Conservation (phyloP, 345 rosid genomes). For the Trapa bicornis region DNA sequence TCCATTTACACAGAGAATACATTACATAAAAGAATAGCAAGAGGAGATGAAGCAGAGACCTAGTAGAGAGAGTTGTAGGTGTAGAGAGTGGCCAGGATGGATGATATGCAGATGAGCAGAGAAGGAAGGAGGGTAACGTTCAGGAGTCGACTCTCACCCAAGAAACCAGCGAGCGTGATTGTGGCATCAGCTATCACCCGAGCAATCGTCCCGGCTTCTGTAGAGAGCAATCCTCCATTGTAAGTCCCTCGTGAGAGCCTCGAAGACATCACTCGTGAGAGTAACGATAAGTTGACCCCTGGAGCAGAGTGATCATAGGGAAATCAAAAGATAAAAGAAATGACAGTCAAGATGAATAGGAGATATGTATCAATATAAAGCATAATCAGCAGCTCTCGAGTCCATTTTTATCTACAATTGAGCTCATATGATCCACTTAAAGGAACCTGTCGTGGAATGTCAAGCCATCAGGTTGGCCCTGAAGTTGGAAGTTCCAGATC, state of each 20-base stretch:
- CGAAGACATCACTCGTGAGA: slow-evolving; percentile 93
- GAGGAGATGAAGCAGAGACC: not conserved
- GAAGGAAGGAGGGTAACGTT: slow-evolving; percentile 85
- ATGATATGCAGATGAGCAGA: slow-evolving; percentile 51
- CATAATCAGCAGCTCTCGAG: not conserved
- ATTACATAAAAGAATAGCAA: not conserved
- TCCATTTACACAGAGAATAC: not conserved
- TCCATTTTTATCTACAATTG: not conserved
- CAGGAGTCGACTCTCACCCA: slow-evolving; percentile 60
- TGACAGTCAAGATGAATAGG: not conserved
- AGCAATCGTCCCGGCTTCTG: slow-evolving; percentile 94
- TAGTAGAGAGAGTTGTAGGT: slow-evolving; percentile 92
- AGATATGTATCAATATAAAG: not conserved
- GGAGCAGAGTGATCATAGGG: slow-evolving; percentile 3
- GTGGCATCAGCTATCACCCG: slow-evolving; percentile 89
- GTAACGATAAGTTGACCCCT: slow-evolving; percentile 87
- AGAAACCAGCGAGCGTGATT: slow-evolving; percentile 78
- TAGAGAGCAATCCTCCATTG: slow-evolving; percentile 87
- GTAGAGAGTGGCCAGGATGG: slow-evolving; percentile 69
- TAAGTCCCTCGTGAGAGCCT: slow-evolving; percentile 93
- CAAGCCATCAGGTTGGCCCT: no score
- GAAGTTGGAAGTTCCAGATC: no score
- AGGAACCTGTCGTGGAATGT: no score
- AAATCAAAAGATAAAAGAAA: not conserved
- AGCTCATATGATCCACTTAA: no score